Evolutionary conservation across 768 basidiomycete genomes (phyloP).

Genomic region (Phlebiopsis flavidoalba): DNA sequence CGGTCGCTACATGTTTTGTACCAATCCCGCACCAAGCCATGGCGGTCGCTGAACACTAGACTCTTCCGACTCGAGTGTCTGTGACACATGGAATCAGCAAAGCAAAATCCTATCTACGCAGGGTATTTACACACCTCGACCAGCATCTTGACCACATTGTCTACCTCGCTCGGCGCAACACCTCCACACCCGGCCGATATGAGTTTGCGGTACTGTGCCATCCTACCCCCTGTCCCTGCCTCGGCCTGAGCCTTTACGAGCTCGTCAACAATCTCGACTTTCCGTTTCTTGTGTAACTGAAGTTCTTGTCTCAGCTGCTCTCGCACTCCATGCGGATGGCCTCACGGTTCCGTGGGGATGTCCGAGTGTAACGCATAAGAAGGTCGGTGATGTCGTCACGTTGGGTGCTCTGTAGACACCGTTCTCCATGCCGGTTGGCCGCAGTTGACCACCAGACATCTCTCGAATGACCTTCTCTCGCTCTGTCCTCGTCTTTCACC

Average conservation of each 20-base stretch:
- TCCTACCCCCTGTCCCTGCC: slow-evolving; percentile 83
- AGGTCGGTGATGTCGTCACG: slow-evolving; percentile 45
- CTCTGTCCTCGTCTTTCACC: slow-evolving; percentile 77
- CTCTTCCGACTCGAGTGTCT: slow-evolving; percentile 84
- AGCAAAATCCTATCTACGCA: neutral
- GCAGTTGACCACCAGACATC: slow-evolving; percentile 52
- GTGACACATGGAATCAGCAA: slow-evolving; percentile 7
- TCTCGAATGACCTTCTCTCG: slow-evolving; percentile 69
- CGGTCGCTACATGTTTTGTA: neutral
- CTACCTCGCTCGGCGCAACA: slow-evolving; percentile 81
- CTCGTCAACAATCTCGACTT: slow-evolving; percentile 69
- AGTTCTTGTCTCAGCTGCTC: slow-evolving; percentile 63
- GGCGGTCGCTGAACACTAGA: slow-evolving; percentile 48
- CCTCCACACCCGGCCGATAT: slow-evolving; percentile 91
- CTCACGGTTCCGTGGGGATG: slow-evolving; percentile 48
- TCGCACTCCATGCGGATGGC: slow-evolving; percentile 49
- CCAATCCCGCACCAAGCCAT: slow-evolving; percentile 28
- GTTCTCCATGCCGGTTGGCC: slow-evolving; percentile 32
- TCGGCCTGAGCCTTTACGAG: slow-evolving; percentile 82
- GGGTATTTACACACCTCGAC: slow-evolving; percentile 56
- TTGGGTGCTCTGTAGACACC: slow-evolving; percentile 26
- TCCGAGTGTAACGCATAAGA: slow-evolving; percentile 48
- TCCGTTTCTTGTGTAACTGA: slow-evolving; percentile 55
- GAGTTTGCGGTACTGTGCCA: slow-evolving; percentile 83
- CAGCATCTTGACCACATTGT: slow-evolving; percentile 77